Percentiles rank a stretch among this genome's conserved stretches.
Conservation (phyloP, 2,329 filamentous ascomycete genomes). For the Phialophora verrucosa region DNA sequence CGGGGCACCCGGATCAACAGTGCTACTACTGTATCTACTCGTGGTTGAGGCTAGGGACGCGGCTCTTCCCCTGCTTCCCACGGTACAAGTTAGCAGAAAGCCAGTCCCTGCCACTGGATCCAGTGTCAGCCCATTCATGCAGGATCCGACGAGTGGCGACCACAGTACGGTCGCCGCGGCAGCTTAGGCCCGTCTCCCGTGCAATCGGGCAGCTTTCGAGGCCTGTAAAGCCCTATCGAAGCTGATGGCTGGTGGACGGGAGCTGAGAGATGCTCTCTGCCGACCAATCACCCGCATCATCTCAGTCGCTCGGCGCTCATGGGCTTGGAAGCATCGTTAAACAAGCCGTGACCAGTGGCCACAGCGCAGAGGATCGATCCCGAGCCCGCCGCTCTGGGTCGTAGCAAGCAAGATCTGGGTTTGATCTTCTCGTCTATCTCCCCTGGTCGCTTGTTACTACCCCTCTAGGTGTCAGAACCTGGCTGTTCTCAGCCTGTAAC, state of each 20-base stretch:
- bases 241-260: slow-evolving; percentile 13
- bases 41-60: not conserved
- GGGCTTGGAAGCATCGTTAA: not conserved
- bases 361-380: slow-evolving; percentile 21
- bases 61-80: not conserved
- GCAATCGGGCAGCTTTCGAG: not conserved
- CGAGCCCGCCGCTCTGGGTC: slow-evolving; percentile 21
- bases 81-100: too few relatives aligned
- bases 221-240: slow-evolving; percentile 2
- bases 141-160: slow-evolving; percentile 7
- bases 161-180: not conserved
- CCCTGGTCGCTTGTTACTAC: slow-evolving; percentile 24
- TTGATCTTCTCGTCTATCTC: slow-evolving; percentile 35
- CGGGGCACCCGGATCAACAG: not conserved
- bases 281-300: slow-evolving; percentile 7
- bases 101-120: not conserved
- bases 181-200: slow-evolving; percentile 2
- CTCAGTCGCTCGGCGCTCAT: slow-evolving; percentile 12
- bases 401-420: slow-evolving; percentile 30
- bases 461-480: slow-evolving; percentile 11
- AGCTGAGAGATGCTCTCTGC: not conserved
- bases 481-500: not conserved
- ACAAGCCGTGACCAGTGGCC: not conserved
- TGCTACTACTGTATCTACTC: not conserved
- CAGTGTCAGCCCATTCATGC: not conserved